phyloP scores from a whole-genome alignment of 2,329 filamentous ascomycete genomes.

The Colletotrichum musicola region DNA sequence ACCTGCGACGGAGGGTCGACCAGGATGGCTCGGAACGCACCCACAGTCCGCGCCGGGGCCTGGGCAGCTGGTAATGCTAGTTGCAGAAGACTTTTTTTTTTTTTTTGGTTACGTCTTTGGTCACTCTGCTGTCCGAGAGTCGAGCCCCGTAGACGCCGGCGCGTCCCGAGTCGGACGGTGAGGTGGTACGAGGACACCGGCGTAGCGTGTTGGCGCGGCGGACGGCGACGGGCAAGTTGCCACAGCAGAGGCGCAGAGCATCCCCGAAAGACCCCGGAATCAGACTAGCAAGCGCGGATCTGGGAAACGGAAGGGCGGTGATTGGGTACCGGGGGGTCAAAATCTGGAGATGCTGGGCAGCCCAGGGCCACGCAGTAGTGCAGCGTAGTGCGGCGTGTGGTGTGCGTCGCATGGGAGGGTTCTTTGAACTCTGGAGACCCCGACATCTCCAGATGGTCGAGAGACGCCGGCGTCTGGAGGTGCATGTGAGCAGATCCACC shows the following conservation, averaged over 20 bases:
- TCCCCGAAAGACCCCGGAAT: slow-evolving; percentile 21
- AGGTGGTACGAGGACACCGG: slow-evolving; percentile 20
- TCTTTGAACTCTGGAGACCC: slow-evolving; percentile 25
- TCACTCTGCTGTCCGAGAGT: neutral
- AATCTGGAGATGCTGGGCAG: slow-evolving; percentile 24
- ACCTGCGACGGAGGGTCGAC: slow-evolving; percentile 28
- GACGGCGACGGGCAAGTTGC: neutral
- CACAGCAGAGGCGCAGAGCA: neutral
- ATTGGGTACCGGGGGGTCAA: slow-evolving; percentile 25
- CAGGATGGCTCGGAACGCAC: slow-evolving; percentile 28
- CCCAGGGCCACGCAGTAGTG: neutral
- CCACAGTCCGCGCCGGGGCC: slow-evolving; percentile 27
- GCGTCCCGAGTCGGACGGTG: slow-evolving; percentile 18
- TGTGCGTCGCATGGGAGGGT: neutral
- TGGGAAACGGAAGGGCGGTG: neutral
- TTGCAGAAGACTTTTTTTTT: neutral
- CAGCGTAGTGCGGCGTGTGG: too few relatives aligned
- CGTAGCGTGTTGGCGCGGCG: too few relatives aligned
- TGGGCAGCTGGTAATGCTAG: neutral
- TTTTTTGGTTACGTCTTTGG: neutral
- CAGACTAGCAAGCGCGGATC: slow-evolving; percentile 29
- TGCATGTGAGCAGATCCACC: slow-evolving; percentile 31
- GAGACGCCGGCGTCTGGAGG: slow-evolving; percentile 12
- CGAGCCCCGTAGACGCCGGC: slow-evolving; percentile 13
- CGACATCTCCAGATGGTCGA: slow-evolving; percentile 20